phyloP scores from a whole-genome alignment of 2,329 filamentous ascomycete species.

The Colletotrichum orchidophilum region DNA sequence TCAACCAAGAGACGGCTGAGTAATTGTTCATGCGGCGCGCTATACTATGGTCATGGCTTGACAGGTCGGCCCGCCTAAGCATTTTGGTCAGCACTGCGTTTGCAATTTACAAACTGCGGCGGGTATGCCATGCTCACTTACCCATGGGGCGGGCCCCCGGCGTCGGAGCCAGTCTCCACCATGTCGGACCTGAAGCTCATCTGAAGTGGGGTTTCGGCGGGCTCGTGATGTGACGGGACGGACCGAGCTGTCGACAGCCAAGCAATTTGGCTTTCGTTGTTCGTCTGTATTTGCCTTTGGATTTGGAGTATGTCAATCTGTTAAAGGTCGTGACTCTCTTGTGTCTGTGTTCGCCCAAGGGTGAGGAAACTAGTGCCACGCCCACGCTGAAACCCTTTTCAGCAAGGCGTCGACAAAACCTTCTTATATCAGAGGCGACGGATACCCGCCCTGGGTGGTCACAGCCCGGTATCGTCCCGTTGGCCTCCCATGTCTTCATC shows the following conservation, averaged over 20 bases:
- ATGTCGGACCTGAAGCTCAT: slow-evolving; percentile 29
- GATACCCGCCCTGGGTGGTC: background rate
- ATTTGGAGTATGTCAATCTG: background rate
- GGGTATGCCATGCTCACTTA: slow-evolving; percentile 17
- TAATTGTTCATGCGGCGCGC: background rate
- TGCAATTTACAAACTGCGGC: background rate
- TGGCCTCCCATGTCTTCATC: background rate
- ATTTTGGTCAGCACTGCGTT: background rate
- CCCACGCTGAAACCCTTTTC: background rate
- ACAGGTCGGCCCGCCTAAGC: slow-evolving; percentile 29
- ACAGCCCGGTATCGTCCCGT: background rate
- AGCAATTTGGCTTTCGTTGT: background rate
- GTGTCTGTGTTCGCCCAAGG: background rate
- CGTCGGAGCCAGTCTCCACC: slow-evolving; percentile 26
- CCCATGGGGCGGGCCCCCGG: background rate
- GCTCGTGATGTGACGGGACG: slow-evolving; percentile 5
- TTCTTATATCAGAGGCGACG: slow-evolving; percentile 1
- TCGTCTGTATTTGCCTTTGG: slow-evolving; percentile 7
- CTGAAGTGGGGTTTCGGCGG: background rate
- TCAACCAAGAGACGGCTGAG: slow-evolving; percentile 11
- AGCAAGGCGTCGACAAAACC: background rate
- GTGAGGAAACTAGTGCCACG: background rate
- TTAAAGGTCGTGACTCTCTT: background rate
- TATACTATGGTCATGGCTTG: slow-evolving; percentile 37
- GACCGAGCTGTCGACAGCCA: slow-evolving; percentile 3